Evolutionary conservation across 129 eudicot species (phyloP), one percentile per base, ranked within the genome.

Genomic region (Logfia minima): DNA sequence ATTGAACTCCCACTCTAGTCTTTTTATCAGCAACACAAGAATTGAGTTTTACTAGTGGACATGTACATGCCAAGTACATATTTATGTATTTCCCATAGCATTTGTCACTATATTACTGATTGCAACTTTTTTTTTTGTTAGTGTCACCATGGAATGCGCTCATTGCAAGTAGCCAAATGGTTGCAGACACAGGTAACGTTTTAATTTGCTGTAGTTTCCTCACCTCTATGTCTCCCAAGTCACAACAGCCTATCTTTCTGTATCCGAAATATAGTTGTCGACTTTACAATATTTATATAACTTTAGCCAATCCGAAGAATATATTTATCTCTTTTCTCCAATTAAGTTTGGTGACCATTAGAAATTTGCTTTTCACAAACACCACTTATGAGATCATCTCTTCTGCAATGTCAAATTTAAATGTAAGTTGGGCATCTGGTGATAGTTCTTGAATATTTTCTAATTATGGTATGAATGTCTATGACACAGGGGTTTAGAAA

Each of bases 101-200:
- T 52, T 48, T 45, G 23, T 60, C 17, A 29, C 56, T 23, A 35
- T 70, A 32, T 59, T 23, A 74, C 90, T 85, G 66, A 86, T 66
- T 3, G 60, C 8, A 53, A 51, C 72, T 63, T 66, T 39, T 68
- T 77, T 53, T 74, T 74, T 80, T 11, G 56, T 45, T 60, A 95
- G 99, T 95, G 99, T 86, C 99, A 95, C 78, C 97, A 95, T 58
- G 97, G 97, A 64, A 39, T 89, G 89, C 92, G 99, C 70, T 95
- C 99, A 19, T 68, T 91, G 80, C 99, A 95, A 83, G 97, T 91
- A 37, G 97, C 99, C 37, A 92, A 88, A 75, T 95, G 99, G 99
- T 87, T 95, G 94, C 97, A 95, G 85, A 86, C 92, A 68, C 99
- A 95, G 96, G 97, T 95, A 75, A 68, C 52, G 52, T n/a, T 75